Base-by-base conservation (phyloP, 2,329 filamentous ascomycete genomes). In the Beauveria sp. region DNA sequence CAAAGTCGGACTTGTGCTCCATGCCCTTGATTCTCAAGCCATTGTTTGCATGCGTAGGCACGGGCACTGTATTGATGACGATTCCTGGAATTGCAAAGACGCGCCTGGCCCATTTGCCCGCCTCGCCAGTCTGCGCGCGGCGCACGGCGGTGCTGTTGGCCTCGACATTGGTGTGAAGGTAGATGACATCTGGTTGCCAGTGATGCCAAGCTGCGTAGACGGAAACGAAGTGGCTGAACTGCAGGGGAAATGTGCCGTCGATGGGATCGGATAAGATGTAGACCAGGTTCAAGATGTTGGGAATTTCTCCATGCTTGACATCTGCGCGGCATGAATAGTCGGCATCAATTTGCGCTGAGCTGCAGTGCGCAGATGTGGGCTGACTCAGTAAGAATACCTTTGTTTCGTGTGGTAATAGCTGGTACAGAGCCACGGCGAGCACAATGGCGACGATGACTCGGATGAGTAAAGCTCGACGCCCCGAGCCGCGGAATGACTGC, bases 101-200 rank as follows among this genome's bases (percentile, higher is more conserved):
- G n/a, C 65, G 65, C 46, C 57, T 51, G 8, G 62, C 65, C 70
- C 69, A 73, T 50, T 66, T 68, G 24, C 66, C 65, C 6, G 55
- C 43, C 3, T 51, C 28, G 3, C 63, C 65, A 5, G 42, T 31
- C 24, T 60, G 62, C 0, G 69, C 64, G 16, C 62, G 62, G 5
- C 14, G 34, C 10, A 67, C 55, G 6, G 59, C 83, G 81, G 20
- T 74, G 74, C 66, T 28, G 5, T 61, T 45, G 40, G 62, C 50
- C 3, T 59, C 42, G 10, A 65, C 68, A 49, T 72, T 70, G 42
- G 69, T 72, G 62, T 70, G 68, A 0, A 71, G 65, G 55, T 67
- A 69, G 45, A 71, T 69, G 22, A 28, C 56, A 7, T 65, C 59
- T 1, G 69, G 70, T 2, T 61, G 53, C 65, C 64, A 67, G 63